Evolutionary conservation across 2,329 filamentous ascomycete species (phyloP), one percentile per base, ranked within the genome.

Genomic region (Bretziella fagacearum): DNA sequence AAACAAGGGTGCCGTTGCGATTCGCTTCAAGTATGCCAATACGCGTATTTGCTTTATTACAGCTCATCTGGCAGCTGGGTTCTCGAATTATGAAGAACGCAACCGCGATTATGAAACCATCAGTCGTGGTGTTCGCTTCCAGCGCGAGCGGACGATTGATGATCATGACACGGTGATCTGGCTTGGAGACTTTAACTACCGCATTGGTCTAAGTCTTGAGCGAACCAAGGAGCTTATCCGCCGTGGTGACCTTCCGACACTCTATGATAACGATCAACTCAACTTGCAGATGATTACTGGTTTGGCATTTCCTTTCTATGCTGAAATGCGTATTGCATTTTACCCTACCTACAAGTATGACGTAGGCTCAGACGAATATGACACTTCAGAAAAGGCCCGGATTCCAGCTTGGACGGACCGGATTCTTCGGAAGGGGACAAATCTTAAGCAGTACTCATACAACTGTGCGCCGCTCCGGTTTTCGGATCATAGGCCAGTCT

Each of bases 381-480:
- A 98, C 60, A 89, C 82, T 7, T 95, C 89, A 73, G 89, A 96
- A 57, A 98, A 98, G 61, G 78, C 81, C 47, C 79, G 91, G 13
- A 95, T 96, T 52, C 91, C 91, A 2, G 91, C 91, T 1, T 98
- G 91, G 91, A 95, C 87, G 51, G 91, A 98, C 62, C 82, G 91
- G 30, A 82, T 98, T 39, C 65, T 98, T 6, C 80, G 84, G 50
- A 93, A 87, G 63, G 91, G 91, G 6, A 67, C 74, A 51, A 87
- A 85, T 54, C 71, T 98, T 29, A 77, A 79, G 35, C 91, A 96
- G 59, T 67, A 82, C 8, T 73, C 82, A 26, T 98, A 98, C 62
- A 75, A 84, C 56, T 80, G 75, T 46, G 86, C 87, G 3, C 79
- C 84, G 25, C 67, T 98, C 29, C 75, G 73, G 10, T 94, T 96